These are phyloP conservation scores for Beauveria varroae DNA, from an alignment of 2,329 filamentous ascomycete species.

Conservation along the genomic window DNA sequence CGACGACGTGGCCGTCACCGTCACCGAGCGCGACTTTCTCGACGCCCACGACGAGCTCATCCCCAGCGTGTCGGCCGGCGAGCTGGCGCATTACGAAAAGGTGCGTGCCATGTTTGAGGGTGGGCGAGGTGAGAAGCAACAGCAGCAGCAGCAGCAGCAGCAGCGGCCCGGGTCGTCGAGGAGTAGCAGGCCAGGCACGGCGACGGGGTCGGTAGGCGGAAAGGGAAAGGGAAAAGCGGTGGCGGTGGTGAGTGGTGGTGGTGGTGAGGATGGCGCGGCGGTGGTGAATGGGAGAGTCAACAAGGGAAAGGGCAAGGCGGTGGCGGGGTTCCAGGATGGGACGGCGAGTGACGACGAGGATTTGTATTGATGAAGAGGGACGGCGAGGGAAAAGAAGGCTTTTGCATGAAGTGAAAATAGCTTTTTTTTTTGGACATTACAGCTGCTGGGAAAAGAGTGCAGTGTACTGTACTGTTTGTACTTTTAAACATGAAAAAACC, in stretches of 20 bases:
- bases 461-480: neutral
- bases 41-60: constrained; percentile 77
- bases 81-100: constrained; percentile 82
- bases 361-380: constrained; percentile 38
- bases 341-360: constrained; percentile 51
- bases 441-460: neutral
- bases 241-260: constrained; percentile 25
- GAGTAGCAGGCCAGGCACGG: constrained; percentile 19
- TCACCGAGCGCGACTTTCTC: constrained; percentile 82
- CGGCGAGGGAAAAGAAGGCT: neutral
- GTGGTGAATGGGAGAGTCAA: constrained; percentile 22
- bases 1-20: constrained; percentile 79
- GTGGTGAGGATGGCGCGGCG: constrained; percentile 27
- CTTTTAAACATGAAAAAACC: neutral
- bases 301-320: constrained; percentile 52
- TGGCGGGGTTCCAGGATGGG: constrained; percentile 43
- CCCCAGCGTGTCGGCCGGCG: constrained; percentile 87
- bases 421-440: neutral
- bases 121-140: constrained; percentile 27
- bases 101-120: constrained; percentile 81
- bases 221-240: constrained; percentile 28
- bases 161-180: constrained; percentile 27
- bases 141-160: neutral
- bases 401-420: neutral
- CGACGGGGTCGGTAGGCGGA: neutral